Evolutionary conservation across 805 yeast genomes (phyloP), one percentile per base, ranked within the genome.

Genomic region (Candida ortonii): DNA sequence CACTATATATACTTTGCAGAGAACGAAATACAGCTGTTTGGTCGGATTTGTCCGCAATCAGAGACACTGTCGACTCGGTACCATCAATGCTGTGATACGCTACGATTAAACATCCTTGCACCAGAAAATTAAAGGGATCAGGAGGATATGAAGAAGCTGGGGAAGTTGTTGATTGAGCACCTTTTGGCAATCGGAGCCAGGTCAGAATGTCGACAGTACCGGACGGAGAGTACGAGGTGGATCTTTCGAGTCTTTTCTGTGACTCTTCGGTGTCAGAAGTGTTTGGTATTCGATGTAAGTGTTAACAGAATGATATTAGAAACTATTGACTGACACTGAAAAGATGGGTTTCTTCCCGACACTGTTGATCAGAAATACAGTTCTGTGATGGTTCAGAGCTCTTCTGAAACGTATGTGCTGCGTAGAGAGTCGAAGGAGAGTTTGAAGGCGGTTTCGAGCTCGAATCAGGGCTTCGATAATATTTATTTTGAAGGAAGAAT

Each of bases 201-300:
- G n/a, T n/a, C n/a, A n/a, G n/a, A n/a, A n/a, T n/a, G n/a, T n/a
- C n/a, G n/a, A n/a, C n/a, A n/a, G n/a, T 60, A 14, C 59, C 65
- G 0, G 67, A 62, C 45, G 65, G 65, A 2, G 65, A 62, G 32
- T 62, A 60, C 33, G 61, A 56, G 9, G 33, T 62, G 16, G 64
- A 59, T 27, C 28, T 62, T 34, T 52, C 62, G 5, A 38, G 50
- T 14, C 41, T 57, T 11, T 52, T 50, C 27, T 33, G 44, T 10
- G 33, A 38, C 13, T 24, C 39, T 6, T 19, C 40, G 5, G n/a
- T 25, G 5, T 41, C 49, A 2, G 60, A 55, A 7, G 39, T 50
- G 8, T 59, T 61, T 37, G 64, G 62, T 3, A 34, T 59, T 25
- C 46, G 61, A 30, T 59, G 61, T 57, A 43, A 39, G 62, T 55